phyloP scores from a whole-genome alignment of 805 yeast genomes.

The Teunomyces kruisii region DNA sequence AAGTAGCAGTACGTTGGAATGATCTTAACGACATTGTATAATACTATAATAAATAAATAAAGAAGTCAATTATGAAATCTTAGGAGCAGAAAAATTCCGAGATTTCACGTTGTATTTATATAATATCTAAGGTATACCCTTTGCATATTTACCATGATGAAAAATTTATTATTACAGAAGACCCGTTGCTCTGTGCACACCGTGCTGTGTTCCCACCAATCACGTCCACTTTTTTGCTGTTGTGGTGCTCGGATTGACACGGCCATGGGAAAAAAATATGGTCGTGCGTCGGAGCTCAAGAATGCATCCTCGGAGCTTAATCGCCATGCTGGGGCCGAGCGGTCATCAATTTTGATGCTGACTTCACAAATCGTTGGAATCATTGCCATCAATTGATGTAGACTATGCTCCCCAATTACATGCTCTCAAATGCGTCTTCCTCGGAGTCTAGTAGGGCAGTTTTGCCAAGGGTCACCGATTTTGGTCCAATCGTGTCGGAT shows the following conservation, averaged over 20 bases:
- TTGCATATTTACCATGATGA: constrained; percentile 4
- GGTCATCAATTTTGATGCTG: background rate
- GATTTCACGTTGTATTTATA: constrained; percentile 3
- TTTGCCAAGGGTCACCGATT: background rate
- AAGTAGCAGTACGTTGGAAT: constrained; percentile 33
- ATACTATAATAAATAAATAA: constrained; percentile 20
- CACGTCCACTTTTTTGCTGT: constrained; percentile 2
- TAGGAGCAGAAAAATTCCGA: constrained; percentile 1
- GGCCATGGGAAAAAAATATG: constrained; percentile 2
- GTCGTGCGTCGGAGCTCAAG: constrained; percentile 4
- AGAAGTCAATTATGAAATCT: background rate
- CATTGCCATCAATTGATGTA: no score
- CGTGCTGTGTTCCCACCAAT: constrained; percentile 1
- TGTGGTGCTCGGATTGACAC: constrained; percentile 4
- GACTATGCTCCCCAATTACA: background rate
- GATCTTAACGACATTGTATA: constrained; percentile 30
- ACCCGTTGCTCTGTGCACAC: constrained; percentile 1
- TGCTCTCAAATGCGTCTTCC: background rate
- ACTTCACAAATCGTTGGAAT: no score
- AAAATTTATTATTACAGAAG: background rate
- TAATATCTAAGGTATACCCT: constrained; percentile 2
- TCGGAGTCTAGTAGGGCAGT: background rate
- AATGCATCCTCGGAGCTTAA: constrained; percentile 2
- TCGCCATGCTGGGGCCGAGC: background rate
- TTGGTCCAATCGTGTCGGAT: constrained; percentile 1